Evolutionary conservation across 108 stramenopile genomes (phyloP).

Genomic region (Asterionellopsis glacialis): DNA sequence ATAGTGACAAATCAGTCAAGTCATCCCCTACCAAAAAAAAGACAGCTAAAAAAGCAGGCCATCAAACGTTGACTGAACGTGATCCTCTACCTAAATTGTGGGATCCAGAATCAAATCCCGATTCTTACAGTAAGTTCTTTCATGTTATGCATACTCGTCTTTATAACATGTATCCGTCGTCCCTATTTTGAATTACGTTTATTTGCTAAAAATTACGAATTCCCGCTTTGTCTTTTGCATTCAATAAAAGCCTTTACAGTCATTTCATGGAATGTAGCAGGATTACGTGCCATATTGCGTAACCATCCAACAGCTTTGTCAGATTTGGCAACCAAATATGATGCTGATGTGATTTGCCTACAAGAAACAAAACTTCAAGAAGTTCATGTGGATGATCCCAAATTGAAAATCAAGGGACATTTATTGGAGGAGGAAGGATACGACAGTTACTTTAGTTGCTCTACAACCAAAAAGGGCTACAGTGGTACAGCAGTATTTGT

Average conservation of each 20-base stretch:
- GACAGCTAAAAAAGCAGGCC: conserved; percentile 34
- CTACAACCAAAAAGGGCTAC: conserved; percentile 94
- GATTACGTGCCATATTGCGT: conserved; percentile 74
- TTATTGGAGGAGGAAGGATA: conserved; percentile 74
- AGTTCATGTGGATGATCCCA: conserved; percentile 70
- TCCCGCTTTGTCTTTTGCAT: no score
- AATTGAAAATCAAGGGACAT: conserved; percentile 56
- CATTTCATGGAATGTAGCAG: conserved; percentile 92
- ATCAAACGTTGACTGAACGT: conserved; percentile 75
- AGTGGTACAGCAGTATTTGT: conserved; percentile 93
- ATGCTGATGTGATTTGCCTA: conserved; percentile 83
- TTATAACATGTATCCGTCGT: background rate
- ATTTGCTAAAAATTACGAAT: no score
- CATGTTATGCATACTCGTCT: background rate
- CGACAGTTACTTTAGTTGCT: conserved; percentile 81
- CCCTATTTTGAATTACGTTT: background rate
- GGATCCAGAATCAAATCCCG: conserved; percentile 26
- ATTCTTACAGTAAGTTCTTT: conserved; percentile 49
- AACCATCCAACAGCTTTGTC: conserved; percentile 63
- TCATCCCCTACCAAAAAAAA: conserved; percentile 19
- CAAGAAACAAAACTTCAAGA: conserved; percentile 93
- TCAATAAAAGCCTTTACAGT: conserved; percentile 51
- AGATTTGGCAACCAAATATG: conserved; percentile 49
- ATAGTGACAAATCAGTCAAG: background rate
- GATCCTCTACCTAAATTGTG: conserved; percentile 62